Conservation (phyloP, 129 eudicot genomes). For the Smallanthus sonchifolius region DNA sequence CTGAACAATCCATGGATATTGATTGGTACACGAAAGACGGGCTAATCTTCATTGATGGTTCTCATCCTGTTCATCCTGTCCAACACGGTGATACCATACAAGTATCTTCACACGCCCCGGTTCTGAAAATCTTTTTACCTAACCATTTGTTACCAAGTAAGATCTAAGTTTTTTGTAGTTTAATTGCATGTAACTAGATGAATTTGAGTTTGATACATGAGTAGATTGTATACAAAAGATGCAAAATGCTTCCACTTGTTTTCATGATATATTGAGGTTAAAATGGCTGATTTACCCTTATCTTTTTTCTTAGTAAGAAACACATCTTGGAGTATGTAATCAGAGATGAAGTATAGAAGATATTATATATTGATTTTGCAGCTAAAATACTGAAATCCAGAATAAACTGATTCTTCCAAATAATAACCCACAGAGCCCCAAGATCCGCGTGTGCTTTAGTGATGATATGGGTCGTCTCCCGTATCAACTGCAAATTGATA, state of each 20-base stretch:
- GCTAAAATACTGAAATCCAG: no score
- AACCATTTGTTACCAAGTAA: constrained; percentile 36
- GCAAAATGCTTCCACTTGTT: neutral
- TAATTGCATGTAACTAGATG: neutral
- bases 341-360: no score
- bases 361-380: no score
- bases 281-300: neutral
- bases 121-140: constrained; percentile 63
- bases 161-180: constrained; percentile 18
- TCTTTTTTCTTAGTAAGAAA: neutral
- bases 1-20: constrained; percentile 49
- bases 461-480: no score
- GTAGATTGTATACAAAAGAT: neutral
- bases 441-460: no score
- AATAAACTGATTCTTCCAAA: no score
- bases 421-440: no score
- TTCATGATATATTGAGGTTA: constrained; percentile 1
- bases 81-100: constrained; percentile 61
- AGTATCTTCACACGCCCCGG: constrained; percentile 66
- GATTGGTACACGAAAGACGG: constrained; percentile 40
- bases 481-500: no score
- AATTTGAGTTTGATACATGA: neutral
- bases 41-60: constrained; percentile 40
- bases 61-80: constrained; percentile 44
- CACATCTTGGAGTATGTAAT: neutral